Percentiles rank a stretch among this genome's conserved stretches.
These are phyloP conservation scores for Ascochyta clinopodiicola DNA, from an alignment of 2,329 filamentous ascomycete species.

Conservation along the genomic window DNA sequence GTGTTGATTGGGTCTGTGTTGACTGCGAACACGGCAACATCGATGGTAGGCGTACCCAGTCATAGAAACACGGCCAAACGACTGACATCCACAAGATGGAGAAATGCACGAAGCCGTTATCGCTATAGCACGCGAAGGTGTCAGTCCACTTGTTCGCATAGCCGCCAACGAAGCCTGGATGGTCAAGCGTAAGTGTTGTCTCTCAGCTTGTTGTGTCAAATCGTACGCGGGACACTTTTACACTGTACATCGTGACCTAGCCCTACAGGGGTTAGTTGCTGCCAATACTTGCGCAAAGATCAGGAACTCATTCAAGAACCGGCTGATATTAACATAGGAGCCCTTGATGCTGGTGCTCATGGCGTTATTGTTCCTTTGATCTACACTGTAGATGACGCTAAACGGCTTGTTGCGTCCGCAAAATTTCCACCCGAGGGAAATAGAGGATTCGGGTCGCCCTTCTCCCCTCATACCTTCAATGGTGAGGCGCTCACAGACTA, in stretches of 20 bases:
- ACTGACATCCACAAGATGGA: slow-evolving; percentile 45
- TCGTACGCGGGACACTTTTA: background rate
- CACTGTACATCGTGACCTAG: no score
- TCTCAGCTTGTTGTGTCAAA: background rate
- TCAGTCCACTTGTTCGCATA: slow-evolving; percentile 56
- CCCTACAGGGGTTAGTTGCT: background rate
- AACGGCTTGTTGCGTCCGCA: slow-evolving; percentile 57
- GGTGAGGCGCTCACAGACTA: slow-evolving; percentile 55
- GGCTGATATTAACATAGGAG: slow-evolving; percentile 43
- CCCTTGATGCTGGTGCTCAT: slow-evolving; percentile 66
- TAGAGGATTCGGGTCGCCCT: slow-evolving; percentile 64
- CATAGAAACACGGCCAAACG: background rate
- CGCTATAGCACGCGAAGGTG: slow-evolving; percentile 53
- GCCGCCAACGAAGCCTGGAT: slow-evolving; percentile 66
- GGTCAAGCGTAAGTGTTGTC: slow-evolving; percentile 59
- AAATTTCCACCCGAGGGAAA: slow-evolving; percentile 64
- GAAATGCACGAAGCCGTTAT: slow-evolving; percentile 64
- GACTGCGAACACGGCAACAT: slow-evolving; percentile 65
- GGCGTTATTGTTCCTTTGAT: slow-evolving; percentile 63
- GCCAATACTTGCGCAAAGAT: no score
- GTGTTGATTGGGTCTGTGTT: slow-evolving; percentile 62
- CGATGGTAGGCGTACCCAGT: slow-evolving; percentile 49
- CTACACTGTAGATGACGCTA: slow-evolving; percentile 60
- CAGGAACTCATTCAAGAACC: background rate
- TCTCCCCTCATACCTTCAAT: slow-evolving; percentile 56